A percentile compares a stretch with the other conserved stretches of the same genome.
Evolutionary conservation across 2,329 filamentous ascomycete species (phyloP).

Genomic region (Aspergillus aculeatus): DNA sequence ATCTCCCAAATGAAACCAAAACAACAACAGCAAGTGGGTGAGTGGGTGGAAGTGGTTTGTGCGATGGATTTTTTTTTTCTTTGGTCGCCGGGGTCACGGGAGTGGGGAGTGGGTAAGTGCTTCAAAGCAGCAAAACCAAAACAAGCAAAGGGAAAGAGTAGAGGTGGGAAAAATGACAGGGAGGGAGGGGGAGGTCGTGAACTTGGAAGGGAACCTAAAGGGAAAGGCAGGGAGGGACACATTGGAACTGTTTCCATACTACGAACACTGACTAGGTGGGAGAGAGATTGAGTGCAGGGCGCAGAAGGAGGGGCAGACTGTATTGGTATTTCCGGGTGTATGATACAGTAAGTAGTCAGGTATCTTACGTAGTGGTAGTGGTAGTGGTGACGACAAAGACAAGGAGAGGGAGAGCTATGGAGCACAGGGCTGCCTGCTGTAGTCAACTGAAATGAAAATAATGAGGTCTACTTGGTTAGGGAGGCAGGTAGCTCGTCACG

Average conservation of each 20-base stretch:
- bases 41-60: conserved; percentile 12
- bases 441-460: neutral
- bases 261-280: too few relatives aligned
- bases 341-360: neutral
- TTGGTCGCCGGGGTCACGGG: conserved; percentile 34
- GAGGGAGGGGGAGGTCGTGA: conserved; percentile 12
- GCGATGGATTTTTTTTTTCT: conserved; percentile 20
- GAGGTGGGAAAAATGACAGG: conserved; percentile 10
- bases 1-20: neutral
- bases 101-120: conserved; percentile 21
- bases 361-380: too few relatives aligned
- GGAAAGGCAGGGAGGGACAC: neutral
- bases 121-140: conserved; percentile 38
- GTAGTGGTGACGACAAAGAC: neutral
- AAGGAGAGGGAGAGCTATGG: neutral
- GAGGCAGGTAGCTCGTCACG: neutral
- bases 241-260: too few relatives aligned
- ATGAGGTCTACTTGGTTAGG: neutral
- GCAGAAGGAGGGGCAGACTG: neutral
- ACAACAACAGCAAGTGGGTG: neutral
- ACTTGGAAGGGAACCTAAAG: neutral
- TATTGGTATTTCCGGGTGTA: neutral
- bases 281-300: neutral
- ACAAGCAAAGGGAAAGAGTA: conserved; percentile 28
- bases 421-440: too few relatives aligned